These are phyloP conservation scores for Carex littledalei DNA, from an alignment of 176 grass and related monocot genomes.

Conservation along the genomic window DNA sequence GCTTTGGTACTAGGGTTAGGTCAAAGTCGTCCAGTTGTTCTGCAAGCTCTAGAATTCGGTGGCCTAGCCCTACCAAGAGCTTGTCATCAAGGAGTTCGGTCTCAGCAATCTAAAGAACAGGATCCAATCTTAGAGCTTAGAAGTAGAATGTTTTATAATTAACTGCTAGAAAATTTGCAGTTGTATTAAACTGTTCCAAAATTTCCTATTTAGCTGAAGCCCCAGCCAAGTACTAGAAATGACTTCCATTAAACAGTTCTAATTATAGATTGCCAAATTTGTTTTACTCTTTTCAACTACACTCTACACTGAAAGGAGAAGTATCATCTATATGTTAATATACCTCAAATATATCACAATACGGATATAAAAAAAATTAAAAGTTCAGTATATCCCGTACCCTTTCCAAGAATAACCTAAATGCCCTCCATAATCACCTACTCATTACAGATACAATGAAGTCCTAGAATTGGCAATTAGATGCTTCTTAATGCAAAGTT, in stretches of 20 bases:
- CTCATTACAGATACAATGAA: not conserved
- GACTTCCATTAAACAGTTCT: not conserved
- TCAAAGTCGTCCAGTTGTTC: conserved; percentile 93
- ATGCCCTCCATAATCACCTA: not conserved
- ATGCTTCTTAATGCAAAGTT: not conserved
- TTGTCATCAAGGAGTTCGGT: conserved; percentile 92
- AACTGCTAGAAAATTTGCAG: not conserved
- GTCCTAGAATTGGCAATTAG: not conserved
- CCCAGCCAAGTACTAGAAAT: not conserved
- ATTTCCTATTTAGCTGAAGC: not conserved
- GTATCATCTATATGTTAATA: not conserved
- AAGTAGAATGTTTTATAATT: not conserved
- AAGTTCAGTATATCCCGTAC: not conserved
- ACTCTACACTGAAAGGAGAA: conserved; percentile 1
- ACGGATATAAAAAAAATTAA: not conserved
- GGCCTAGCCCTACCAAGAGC: conserved; percentile 89
- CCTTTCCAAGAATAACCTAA: not conserved
- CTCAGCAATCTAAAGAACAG: conserved; percentile 64
- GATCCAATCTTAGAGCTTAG: not conserved
- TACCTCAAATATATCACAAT: not conserved
- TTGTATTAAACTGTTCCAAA: not conserved
- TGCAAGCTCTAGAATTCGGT: conserved; percentile 92
- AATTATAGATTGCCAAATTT: not conserved
- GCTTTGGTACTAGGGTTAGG: conserved; percentile 76
- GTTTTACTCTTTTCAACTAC: not conserved